Conservation (phyloP, 164 flowering plant genomes). For the Pachysandra terminalis region DNA sequence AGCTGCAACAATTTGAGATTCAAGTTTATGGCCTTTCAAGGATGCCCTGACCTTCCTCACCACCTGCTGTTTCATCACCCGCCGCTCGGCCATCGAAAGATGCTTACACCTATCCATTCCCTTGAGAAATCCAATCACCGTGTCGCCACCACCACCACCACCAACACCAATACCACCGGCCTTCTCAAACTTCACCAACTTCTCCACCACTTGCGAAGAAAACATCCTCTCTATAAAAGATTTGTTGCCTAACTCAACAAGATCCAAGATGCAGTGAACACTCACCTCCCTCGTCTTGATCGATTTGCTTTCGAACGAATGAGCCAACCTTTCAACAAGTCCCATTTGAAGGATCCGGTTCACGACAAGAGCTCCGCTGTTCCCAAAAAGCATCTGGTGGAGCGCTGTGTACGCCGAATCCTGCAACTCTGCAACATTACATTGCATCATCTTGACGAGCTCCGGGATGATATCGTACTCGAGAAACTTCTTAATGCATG, state of each 20-base stretch:
- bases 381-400: conserved; percentile 43
- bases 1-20: conserved; percentile 30
- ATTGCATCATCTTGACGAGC: conserved; percentile 45
- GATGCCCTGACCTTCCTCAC: conserved; percentile 33
- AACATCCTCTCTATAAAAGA: conserved; percentile 33
- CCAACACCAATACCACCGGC: conserved; percentile 24
- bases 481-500: conserved; percentile 33
- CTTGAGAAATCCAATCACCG: conserved; percentile 28
- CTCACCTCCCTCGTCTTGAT: conserved; percentile 36
- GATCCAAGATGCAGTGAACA: conserved; percentile 31
- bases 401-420: conserved; percentile 44
- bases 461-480: conserved; percentile 37
- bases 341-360: conserved; percentile 27
- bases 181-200: conserved; percentile 34
- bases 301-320: conserved; percentile 34
- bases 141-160: conserved; percentile 28
- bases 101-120: conserved; percentile 45
- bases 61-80: conserved; percentile 45
- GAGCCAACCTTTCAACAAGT: conserved; percentile 30
- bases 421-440: conserved; percentile 32
- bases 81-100: conserved; percentile 36
- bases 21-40: conserved; percentile 37
- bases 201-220: conserved; percentile 39
- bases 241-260: conserved; percentile 44
- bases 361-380: conserved; percentile 33